phyloP scores from a whole-genome alignment of 2,329 filamentous ascomycete species.

The Aspergillus quadricinctus region DNA sequence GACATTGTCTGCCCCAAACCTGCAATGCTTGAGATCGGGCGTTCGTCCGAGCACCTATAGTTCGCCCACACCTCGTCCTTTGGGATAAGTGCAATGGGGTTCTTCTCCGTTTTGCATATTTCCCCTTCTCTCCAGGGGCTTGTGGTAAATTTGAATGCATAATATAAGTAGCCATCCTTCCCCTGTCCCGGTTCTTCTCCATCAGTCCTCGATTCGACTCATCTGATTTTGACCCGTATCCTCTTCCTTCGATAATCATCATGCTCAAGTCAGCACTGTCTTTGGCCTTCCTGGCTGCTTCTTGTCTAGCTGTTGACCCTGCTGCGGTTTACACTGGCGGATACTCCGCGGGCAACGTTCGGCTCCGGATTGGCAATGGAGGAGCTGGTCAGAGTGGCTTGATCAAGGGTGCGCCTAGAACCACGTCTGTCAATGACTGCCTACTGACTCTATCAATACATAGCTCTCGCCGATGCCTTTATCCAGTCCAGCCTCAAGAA shows the following conservation, averaged over 20 bases:
- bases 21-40: background rate
- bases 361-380: background rate
- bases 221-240: background rate
- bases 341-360: background rate
- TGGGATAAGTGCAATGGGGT: background rate
- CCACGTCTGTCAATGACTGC: background rate
- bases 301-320: background rate
- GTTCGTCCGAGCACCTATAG: background rate
- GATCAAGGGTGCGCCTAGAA: background rate
- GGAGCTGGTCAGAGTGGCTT: background rate
- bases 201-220: background rate
- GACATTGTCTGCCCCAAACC: background rate
- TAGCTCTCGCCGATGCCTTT: constrained; percentile 36
- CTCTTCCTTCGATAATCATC: background rate
- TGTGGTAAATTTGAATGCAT: no score
- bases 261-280: background rate
- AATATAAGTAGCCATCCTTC: no score
- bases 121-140: background rate
- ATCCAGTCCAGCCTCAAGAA: constrained; percentile 30
- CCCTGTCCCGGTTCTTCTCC: background rate
- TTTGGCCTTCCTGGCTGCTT: background rate
- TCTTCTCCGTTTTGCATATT: background rate
- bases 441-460: background rate
- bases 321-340: background rate
- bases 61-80: background rate